Percentiles rank a stretch among this genome's conserved stretches.
Evolutionary conservation across 495 filamentous ascomycete genomes (phyloP).

Genomic region (Aspergillus bertholletiae): DNA sequence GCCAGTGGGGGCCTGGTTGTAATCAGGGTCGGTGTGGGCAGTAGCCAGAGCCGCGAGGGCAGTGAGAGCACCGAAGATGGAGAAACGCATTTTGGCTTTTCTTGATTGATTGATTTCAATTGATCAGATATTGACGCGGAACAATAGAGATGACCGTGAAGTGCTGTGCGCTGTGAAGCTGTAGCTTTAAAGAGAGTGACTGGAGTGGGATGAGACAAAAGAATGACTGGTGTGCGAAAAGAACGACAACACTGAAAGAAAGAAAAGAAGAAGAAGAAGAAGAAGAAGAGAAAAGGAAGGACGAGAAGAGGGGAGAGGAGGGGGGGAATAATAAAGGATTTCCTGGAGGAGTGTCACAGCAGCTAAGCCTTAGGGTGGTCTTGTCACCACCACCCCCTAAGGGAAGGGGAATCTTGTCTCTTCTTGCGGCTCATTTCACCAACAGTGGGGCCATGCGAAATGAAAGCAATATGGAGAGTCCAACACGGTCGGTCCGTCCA

Average conservation of each 20-base stretch:
- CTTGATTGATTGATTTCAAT: slow-evolving; percentile 14
- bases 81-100: slow-evolving; percentile 50
- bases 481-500: neutral
- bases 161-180: slow-evolving; percentile 14
- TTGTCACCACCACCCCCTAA: neutral
- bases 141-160: slow-evolving; percentile 5
- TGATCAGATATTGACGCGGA: slow-evolving; percentile 14
- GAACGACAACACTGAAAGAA: slow-evolving; percentile 9
- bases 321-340: slow-evolving; percentile 1
- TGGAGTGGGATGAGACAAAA: slow-evolving; percentile 19
- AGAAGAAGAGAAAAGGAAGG: slow-evolving; percentile 7
- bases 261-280: neutral
- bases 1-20: slow-evolving; percentile 45
- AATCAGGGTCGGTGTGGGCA: slow-evolving; percentile 51
- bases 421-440: slow-evolving; percentile 15
- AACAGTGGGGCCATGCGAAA: neutral
- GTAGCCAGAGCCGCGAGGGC: slow-evolving; percentile 48
- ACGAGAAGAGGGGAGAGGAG: slow-evolving; percentile 11
- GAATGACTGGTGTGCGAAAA: slow-evolving; percentile 23
- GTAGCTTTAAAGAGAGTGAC: slow-evolving; percentile 29
- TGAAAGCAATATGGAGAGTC: slow-evolving; percentile 2
- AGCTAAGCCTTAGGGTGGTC: slow-evolving; percentile 1
- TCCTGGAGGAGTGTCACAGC: neutral
- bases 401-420: slow-evolving; percentile 7
- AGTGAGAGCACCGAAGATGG: slow-evolving; percentile 42